Evolutionary conservation across 495 filamentous ascomycete species (phyloP).

Genomic region (Endocarpon pusillum): DNA sequence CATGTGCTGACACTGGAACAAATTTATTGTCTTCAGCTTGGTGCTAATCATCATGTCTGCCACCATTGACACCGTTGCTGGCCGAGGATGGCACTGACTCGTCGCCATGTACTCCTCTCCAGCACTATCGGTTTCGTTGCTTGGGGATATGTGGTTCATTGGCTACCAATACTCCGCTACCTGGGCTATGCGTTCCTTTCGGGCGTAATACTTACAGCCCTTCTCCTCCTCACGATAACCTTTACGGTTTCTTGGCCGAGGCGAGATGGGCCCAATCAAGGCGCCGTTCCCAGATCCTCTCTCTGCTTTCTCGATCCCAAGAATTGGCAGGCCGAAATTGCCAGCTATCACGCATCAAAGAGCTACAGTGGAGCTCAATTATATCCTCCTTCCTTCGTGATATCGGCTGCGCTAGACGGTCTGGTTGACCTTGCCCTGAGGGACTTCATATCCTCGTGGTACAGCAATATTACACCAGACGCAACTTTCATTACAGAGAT

Average conservation of each 20-base stretch:
- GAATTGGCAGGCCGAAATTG: conserved; percentile 51
- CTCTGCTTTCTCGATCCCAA: conserved; percentile 44
- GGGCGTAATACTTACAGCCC: conserved; percentile 39
- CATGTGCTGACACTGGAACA: no score
- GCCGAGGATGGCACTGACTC: conserved; percentile 55
- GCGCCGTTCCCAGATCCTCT: conserved; percentile 21
- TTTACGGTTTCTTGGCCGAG: conserved; percentile 45
- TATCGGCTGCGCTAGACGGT: conserved; percentile 68
- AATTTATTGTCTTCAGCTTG: no score
- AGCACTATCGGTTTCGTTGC: conserved; percentile 58
- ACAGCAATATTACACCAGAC: conserved; percentile 65
- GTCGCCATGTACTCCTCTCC: conserved; percentile 56
- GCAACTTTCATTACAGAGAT: conserved; percentile 70
- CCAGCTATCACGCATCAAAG: conserved; percentile 33
- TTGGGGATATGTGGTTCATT: conserved; percentile 69
- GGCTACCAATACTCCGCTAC: conserved; percentile 64
- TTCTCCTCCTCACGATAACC: conserved; percentile 35
- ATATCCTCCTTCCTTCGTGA: conserved; percentile 58
- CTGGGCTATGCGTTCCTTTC: conserved; percentile 59
- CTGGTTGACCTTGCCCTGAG: conserved; percentile 59
- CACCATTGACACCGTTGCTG: background rate
- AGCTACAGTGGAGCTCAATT: conserved; percentile 40
- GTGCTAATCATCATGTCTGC: no score
- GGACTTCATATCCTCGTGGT: conserved; percentile 84
- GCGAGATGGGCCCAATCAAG: conserved; percentile 23